Percentiles rank a stretch among this genome's conserved stretches.
These are phyloP conservation scores for Diplodia seriata DNA, from an alignment of 2,329 filamentous ascomycete genomes.

Conservation along the genomic window DNA sequence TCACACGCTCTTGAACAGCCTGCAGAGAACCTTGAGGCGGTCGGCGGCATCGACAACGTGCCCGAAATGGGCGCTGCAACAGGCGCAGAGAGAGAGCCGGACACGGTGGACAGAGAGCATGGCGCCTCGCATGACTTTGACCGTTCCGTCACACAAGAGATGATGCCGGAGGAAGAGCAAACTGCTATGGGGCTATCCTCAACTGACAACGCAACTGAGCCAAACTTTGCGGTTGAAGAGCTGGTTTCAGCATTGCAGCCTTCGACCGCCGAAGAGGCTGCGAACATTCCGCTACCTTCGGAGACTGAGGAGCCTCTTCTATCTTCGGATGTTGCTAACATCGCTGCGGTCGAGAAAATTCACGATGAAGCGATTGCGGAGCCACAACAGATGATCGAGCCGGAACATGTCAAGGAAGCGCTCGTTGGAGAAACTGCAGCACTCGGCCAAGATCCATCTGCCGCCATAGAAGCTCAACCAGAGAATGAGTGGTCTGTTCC, in stretches of 20 bases:
- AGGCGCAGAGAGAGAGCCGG: neutral
- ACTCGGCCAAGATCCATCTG: neutral
- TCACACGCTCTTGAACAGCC: neutral
- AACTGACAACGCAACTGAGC: neutral
- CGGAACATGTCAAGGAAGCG: neutral
- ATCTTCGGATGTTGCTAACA: neutral
- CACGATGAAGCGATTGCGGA: neutral
- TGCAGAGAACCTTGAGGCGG: neutral
- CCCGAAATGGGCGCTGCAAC: neutral
- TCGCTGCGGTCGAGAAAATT: neutral
- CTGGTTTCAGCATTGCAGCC: neutral
- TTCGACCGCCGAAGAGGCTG: neutral
- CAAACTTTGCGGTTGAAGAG: neutral
- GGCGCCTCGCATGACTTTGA: neutral
- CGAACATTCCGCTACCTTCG: neutral
- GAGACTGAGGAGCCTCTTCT: neutral
- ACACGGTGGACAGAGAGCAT: neutral
- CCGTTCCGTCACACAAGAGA: neutral
- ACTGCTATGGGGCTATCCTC: neutral
- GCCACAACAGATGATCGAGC: neutral
- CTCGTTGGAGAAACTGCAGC: neutral
- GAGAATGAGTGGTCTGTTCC: slow-evolving; percentile 34
- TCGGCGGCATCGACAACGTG: neutral
- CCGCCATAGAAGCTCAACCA: slow-evolving; percentile 5
- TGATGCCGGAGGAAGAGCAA: neutral